These are phyloP conservation scores for Entamoeba invadens DNA, from an alignment of 208 protist species.

Conservation along the genomic window DNA sequence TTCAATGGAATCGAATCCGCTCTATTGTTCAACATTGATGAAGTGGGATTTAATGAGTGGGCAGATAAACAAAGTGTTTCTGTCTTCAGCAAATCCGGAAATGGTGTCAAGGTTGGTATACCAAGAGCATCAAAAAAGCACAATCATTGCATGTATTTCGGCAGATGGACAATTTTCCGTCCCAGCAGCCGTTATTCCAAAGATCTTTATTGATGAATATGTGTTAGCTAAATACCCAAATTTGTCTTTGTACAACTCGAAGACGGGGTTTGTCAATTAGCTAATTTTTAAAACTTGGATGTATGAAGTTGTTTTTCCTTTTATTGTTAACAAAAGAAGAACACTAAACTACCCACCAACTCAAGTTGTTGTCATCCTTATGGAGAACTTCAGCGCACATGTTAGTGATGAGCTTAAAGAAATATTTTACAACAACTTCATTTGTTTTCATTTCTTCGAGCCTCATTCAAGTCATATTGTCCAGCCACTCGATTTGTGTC, in stretches of 20 bases:
- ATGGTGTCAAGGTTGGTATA: background rate
- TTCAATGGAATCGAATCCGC: background rate
- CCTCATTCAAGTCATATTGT: too few species aligned
- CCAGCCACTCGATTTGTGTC: too few species aligned
- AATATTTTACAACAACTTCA: too few species aligned
- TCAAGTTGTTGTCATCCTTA: too few species aligned
- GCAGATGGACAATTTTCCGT: background rate
- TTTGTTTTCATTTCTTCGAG: too few species aligned
- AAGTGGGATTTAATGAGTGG: background rate
- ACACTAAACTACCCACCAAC: too few species aligned
- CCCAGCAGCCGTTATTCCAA: background rate
- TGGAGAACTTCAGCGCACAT: too few species aligned
- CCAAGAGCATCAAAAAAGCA: background rate
- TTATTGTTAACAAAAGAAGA: too few species aligned
- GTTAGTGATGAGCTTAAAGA: too few species aligned
- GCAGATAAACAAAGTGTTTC: background rate
- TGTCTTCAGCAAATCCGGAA: background rate
- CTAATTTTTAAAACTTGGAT: too few species aligned
- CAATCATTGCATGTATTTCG: background rate
- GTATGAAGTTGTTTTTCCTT: too few species aligned
- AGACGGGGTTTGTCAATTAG: background rate
- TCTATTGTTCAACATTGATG: background rate
- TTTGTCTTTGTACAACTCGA: background rate
- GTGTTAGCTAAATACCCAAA: background rate
- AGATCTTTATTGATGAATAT: background rate